phyloP scores from a whole-genome alignment of 2,329 filamentous ascomycete species.

The Capronia epimyces region DNA sequence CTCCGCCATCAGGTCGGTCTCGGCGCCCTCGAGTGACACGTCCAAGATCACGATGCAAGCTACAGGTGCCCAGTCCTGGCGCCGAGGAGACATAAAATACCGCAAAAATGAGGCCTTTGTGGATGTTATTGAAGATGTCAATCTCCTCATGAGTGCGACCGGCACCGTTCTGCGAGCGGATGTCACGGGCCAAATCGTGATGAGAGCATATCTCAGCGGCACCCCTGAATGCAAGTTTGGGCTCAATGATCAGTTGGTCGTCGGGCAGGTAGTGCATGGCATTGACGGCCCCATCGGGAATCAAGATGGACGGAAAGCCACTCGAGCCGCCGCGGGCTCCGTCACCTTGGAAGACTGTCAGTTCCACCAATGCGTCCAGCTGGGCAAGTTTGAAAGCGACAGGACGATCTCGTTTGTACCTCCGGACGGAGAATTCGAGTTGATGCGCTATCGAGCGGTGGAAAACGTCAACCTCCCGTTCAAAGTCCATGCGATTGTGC shows the following conservation, averaged over 20 bases:
- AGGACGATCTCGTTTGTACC: conserved; percentile 96
- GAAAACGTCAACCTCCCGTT: conserved; percentile 98
- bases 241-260: conserved; percentile 85
- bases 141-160: conserved; percentile 96
- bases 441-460: conserved; percentile 97
- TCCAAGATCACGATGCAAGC: conserved; percentile 99
- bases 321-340: conserved; percentile 88
- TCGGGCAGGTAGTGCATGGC: conserved; percentile 69
- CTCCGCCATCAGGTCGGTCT: conserved; percentile 53
- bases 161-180: conserved; percentile 92
- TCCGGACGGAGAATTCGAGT: conserved; percentile 94
- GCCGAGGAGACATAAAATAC: conserved; percentile 95
- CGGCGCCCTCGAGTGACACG: conserved; percentile 63
- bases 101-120: conserved; percentile 99
- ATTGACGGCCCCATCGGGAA: conserved; percentile 73
- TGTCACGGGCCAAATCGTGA: conserved; percentile 94
- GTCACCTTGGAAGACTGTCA: conserved; percentile 97
- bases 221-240: conserved; percentile 99
- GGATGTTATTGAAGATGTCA: conserved; percentile 98
- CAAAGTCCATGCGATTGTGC: conserved; percentile 97
- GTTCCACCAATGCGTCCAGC: conserved; percentile 97
- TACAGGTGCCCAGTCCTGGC: conserved; percentile 92
- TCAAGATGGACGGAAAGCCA: conserved; percentile 74
- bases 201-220: conserved; percentile 94
- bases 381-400: conserved; percentile 94